phyloP scores from a whole-genome alignment of 768 basidiomycete species.

The Suillus americanus region DNA sequence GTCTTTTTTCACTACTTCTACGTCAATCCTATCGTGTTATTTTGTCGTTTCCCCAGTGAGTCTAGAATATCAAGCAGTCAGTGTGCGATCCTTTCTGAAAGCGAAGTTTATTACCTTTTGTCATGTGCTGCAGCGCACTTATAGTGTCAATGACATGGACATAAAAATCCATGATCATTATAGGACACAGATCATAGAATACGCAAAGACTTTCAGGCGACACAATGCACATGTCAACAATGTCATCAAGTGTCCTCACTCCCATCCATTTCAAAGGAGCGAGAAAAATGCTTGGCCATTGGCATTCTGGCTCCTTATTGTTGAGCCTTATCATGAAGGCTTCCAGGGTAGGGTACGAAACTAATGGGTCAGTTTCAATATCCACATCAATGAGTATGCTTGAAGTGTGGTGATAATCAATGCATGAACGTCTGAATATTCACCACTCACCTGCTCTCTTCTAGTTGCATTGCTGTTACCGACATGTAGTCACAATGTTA shows the following conservation, averaged over 20 bases:
- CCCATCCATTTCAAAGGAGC: conserved; percentile 4
- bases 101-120: no score
- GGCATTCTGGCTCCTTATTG: neutral
- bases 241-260: conserved; percentile 4
- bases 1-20: no score
- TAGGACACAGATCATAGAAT: neutral
- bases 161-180: conserved; percentile 12
- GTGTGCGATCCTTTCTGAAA: no score
- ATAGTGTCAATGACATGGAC: conserved; percentile 5
- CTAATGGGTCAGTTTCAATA: neutral
- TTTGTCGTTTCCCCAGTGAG: no score
- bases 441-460: neutral
- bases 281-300: conserved; percentile 2
- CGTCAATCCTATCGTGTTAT: no score
- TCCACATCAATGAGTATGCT: conserved; percentile 2
- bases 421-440: no score
- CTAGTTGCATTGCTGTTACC: no score
- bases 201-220: conserved; percentile 4
- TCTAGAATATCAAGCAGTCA: no score
- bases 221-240: conserved; percentile 6
- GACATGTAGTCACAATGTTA: no score
- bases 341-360: conserved; percentile 2
- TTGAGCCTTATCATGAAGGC: conserved; percentile 4
- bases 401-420: no score
- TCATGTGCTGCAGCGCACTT: neutral